Conservation (phyloP, 345 rosid species). For the Populus simonii region DNA sequence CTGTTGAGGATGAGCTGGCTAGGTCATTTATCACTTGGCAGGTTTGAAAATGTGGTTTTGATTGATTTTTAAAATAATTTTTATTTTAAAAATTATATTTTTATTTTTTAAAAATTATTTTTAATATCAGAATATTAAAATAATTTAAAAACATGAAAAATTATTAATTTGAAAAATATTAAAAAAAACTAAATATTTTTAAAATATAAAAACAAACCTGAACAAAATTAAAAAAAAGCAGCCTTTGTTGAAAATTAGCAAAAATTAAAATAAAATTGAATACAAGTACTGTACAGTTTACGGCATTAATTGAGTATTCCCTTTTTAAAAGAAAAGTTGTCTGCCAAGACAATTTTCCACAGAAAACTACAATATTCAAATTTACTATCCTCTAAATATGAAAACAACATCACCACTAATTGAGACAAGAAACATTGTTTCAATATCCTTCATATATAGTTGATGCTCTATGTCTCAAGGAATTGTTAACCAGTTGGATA, state of each 20-base stretch:
- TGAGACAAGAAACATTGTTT: background rate
- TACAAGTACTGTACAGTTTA: background rate
- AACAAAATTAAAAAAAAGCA: no score
- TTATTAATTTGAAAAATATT: no score
- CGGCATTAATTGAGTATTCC: conserved; percentile 5
- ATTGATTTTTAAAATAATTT: no score
- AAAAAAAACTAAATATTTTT: no score
- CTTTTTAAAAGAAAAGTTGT: conserved; percentile 14
- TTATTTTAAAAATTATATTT: no score
- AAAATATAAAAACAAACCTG: no score
- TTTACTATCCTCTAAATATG: background rate
- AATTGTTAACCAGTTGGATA: background rate
- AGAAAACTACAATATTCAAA: background rate
- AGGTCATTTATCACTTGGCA: no score
- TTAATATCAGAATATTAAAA: no score
- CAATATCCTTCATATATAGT: background rate
- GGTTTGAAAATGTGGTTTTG: no score
- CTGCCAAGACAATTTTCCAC: background rate
- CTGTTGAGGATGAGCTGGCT: background rate
- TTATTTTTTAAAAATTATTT: no score
- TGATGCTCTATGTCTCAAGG: background rate
- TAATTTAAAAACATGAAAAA: no score
- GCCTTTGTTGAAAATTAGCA: conserved; percentile 31
- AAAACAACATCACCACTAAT: background rate
- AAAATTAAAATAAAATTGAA: background rate